These are phyloP conservation scores for Coleophoma cylindrospora DNA, from an alignment of 2,329 filamentous ascomycete species.

Conservation along the genomic window DNA sequence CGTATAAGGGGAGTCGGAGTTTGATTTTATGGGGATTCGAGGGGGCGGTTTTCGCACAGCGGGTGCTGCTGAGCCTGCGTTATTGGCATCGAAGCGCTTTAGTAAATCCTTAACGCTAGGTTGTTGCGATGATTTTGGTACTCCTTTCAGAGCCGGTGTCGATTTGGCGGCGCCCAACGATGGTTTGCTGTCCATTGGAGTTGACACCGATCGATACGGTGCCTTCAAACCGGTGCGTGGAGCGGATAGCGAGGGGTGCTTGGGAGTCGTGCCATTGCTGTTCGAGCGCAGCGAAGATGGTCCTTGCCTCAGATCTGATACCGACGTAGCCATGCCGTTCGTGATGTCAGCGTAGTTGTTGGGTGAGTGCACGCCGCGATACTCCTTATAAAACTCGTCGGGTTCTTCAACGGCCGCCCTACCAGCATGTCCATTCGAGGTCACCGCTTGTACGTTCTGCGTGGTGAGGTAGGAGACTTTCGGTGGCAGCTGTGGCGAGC, in stretches of 20 bases:
- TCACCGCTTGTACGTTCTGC: constrained; percentile 18
- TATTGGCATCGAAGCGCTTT: constrained; percentile 69
- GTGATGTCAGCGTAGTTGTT: constrained; percentile 13
- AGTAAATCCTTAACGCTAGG: constrained; percentile 78
- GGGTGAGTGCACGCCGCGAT: constrained; percentile 29
- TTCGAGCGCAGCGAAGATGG: constrained; percentile 40
- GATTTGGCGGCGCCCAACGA: constrained; percentile 17
- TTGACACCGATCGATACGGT: constrained; percentile 48
- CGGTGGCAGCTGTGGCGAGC: constrained; percentile 16
- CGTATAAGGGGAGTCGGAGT: constrained; percentile 14
- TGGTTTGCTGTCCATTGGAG: constrained; percentile 39
- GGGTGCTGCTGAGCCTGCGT: constrained; percentile 32
- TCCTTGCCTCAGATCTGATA: constrained; percentile 34
- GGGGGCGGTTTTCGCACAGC: constrained; percentile 17
- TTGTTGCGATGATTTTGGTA: constrained; percentile 30
- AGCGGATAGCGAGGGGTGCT: constrained; percentile 36
- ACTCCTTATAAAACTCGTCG: constrained; percentile 45
- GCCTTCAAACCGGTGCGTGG: constrained; percentile 36
- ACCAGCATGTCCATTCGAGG: constrained; percentile 17
- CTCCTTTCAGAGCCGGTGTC: constrained; percentile 17
- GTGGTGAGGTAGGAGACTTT: constrained; percentile 22
- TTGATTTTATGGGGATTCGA: constrained; percentile 11
- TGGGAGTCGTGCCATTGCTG: constrained; percentile 44
- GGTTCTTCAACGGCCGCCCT: constrained; percentile 24
- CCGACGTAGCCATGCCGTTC: constrained; percentile 22